Evolutionary conservation across 257 asterid genomes (phyloP).

Genomic region (Solanum megistacrolobum): DNA sequence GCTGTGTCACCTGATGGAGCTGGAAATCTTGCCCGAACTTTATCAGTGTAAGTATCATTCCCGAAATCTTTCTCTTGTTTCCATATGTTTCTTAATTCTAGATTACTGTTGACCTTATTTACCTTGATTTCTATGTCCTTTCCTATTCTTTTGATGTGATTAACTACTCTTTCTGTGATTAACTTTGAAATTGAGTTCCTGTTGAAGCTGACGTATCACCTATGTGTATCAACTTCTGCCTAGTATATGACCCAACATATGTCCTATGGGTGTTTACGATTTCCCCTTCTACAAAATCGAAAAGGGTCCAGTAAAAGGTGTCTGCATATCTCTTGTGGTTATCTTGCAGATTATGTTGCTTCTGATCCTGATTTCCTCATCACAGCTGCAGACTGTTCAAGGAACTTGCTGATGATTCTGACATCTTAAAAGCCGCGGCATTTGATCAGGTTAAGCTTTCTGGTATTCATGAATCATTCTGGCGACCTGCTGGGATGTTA

Average conservation of each 20-base stretch:
- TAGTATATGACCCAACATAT: neutral
- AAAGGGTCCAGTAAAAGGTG: neutral
- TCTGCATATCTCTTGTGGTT: neutral
- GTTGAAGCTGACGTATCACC: neutral
- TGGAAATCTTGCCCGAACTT: neutral
- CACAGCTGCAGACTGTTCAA: slow-evolving; percentile 24
- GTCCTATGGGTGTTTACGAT: neutral
- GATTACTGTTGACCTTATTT: neutral
- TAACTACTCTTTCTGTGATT: neutral
- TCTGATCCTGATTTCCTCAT: slow-evolving; percentile 2
- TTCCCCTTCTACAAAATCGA: neutral
- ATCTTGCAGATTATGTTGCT: neutral
- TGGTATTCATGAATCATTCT: slow-evolving; percentile 14
- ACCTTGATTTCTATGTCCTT: neutral
- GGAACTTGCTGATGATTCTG: slow-evolving; percentile 15
- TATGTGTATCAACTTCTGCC: neutral
- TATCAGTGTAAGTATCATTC: slow-evolving; percentile 13
- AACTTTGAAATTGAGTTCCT: neutral
- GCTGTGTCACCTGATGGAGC: slow-evolving; percentile 21
- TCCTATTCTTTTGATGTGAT: neutral
- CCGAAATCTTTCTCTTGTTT: neutral
- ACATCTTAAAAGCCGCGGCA: slow-evolving; percentile 7
- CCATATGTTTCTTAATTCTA: neutral
- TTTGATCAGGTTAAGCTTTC: slow-evolving; percentile 6
- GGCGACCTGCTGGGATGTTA: slow-evolving; percentile 12